These are phyloP conservation scores for Phytopythium aichiense DNA, from an alignment of 352 stramenopile genomes.

Conservation along the genomic window DNA sequence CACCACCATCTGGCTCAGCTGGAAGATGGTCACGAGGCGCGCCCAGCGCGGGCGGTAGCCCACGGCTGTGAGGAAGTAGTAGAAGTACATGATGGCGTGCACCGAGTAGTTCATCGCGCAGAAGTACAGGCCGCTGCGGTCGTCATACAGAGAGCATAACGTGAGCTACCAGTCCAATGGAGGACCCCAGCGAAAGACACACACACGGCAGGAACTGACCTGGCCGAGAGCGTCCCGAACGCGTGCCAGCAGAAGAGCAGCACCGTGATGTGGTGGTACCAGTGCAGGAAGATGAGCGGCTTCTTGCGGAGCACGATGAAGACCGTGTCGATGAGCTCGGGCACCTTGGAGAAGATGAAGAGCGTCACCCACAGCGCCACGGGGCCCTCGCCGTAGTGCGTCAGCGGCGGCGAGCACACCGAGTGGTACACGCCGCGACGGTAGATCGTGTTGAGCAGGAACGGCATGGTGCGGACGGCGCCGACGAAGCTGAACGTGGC, in stretches of 20 bases:
- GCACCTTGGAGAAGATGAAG: constrained; percentile 89
- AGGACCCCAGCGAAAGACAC: constrained; percentile 9
- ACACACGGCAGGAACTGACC: constrained; percentile 23
- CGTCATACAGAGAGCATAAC: not conserved
- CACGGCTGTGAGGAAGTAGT: constrained; percentile 91
- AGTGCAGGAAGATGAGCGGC: constrained; percentile 96
- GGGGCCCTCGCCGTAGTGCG: constrained; percentile 64
- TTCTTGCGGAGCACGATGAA: constrained; percentile 98
- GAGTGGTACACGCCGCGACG: constrained; percentile 75
- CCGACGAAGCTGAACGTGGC: constrained; percentile 82
- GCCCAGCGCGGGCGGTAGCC: constrained; percentile 74
- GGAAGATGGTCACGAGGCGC: constrained; percentile 84
- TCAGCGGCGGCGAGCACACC: constrained; percentile 65
- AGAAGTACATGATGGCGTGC: constrained; percentile 97
- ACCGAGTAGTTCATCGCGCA: constrained; percentile 98
- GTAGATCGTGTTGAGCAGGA: constrained; percentile 83
- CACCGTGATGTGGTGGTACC: constrained; percentile 98
- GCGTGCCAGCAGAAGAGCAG: constrained; percentile 97
- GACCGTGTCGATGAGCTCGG: constrained; percentile 94
- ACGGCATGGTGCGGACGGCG: constrained; percentile 63
- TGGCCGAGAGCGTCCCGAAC: constrained; percentile 89
- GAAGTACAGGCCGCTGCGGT: constrained; percentile 92
- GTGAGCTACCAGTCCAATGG: not conserved
- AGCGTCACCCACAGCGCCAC: constrained; percentile 76
- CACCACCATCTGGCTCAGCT: constrained; percentile 89